These are phyloP conservation scores for Funneliformis geosporum DNA, from an alignment of 192 early-diverging fungal genomes.

Conservation along the genomic window DNA sequence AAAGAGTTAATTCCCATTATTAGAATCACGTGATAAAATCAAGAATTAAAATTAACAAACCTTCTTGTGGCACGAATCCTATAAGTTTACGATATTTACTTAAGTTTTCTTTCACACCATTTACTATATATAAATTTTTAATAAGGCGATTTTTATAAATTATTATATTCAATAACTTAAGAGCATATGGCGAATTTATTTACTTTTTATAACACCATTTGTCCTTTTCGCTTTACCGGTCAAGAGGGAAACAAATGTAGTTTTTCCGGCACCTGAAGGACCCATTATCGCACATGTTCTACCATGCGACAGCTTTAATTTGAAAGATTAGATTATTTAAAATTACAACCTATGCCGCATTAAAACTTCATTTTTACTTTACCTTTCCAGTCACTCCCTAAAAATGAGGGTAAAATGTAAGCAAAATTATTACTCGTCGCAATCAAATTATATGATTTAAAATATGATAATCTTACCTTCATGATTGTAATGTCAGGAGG, in stretches of 20 bases:
- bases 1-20: neutral
- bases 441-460: neutral
- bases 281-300: conserved; percentile 64
- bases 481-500: conserved; percentile 55
- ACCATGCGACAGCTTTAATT: conserved; percentile 42
- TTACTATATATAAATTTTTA: conserved; percentile 38
- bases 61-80: conserved; percentile 74
- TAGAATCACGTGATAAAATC: neutral
- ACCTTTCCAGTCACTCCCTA: conserved; percentile 54
- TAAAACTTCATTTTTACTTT: too few species aligned
- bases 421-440: neutral
- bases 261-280: conserved; percentile 60
- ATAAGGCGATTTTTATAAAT: neutral
- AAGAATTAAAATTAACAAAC: neutral
- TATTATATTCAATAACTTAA: neutral
- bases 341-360: too few species aligned
- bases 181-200: neutral
- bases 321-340: too few species aligned
- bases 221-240: conserved; percentile 61
- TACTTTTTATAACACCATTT: conserved; percentile 49
- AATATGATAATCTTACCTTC: conserved; percentile 33
- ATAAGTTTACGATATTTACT: conserved; percentile 65
- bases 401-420: neutral
- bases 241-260: conserved; percentile 63
- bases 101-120: conserved; percentile 59